Percentiles rank a stretch among this genome's conserved stretches.
These are phyloP conservation scores for Epicoccum sorghinum DNA, from an alignment of 2,329 filamentous ascomycete genomes.

Conservation along the genomic window DNA sequence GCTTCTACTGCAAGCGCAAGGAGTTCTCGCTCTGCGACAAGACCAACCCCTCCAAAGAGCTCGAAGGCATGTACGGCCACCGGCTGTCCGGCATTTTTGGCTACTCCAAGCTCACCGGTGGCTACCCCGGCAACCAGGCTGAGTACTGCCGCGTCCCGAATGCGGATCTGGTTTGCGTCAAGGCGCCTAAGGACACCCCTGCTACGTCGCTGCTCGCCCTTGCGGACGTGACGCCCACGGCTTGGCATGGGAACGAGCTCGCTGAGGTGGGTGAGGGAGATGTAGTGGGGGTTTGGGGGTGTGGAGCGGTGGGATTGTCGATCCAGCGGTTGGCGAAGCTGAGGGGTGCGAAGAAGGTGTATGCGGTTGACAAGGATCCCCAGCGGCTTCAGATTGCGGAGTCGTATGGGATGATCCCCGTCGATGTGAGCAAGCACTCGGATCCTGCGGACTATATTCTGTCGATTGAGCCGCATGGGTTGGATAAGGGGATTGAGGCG, in stretches of 20 bases:
- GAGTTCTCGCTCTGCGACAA: slow-evolving; percentile 9
- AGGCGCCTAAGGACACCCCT: neutral
- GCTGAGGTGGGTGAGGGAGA: slow-evolving; percentile 22
- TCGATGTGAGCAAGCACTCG: slow-evolving; percentile 3
- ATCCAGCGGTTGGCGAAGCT: slow-evolving; percentile 37
- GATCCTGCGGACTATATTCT: slow-evolving; percentile 7
- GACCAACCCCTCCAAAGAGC: slow-evolving; percentile 6
- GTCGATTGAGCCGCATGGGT: slow-evolving; percentile 4
- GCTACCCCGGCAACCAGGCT: slow-evolving; percentile 10
- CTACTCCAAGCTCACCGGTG: slow-evolving; percentile 11
- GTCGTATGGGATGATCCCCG: slow-evolving; percentile 8
- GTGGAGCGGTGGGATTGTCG: slow-evolving; percentile 40
- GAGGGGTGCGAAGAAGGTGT: slow-evolving; percentile 37
- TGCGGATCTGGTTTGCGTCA: slow-evolving; percentile 10
- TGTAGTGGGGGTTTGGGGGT: slow-evolving; percentile 40
- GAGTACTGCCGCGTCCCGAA: slow-evolving; percentile 20
- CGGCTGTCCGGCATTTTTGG: slow-evolving; percentile 13
- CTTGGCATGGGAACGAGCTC: slow-evolving; percentile 7
- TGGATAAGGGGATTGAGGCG: slow-evolving; percentile 12
- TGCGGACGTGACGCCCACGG: slow-evolving; percentile 8
- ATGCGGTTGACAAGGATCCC: slow-evolving; percentile 33
- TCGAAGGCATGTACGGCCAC: slow-evolving; percentile 10
- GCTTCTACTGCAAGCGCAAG: slow-evolving; percentile 14
- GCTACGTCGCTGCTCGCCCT: slow-evolving; percentile 1
- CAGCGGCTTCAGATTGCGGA: slow-evolving; percentile 4